Conservation (phyloP, 1,139 yeast genomes). For the Candida glucosophila region DNA sequence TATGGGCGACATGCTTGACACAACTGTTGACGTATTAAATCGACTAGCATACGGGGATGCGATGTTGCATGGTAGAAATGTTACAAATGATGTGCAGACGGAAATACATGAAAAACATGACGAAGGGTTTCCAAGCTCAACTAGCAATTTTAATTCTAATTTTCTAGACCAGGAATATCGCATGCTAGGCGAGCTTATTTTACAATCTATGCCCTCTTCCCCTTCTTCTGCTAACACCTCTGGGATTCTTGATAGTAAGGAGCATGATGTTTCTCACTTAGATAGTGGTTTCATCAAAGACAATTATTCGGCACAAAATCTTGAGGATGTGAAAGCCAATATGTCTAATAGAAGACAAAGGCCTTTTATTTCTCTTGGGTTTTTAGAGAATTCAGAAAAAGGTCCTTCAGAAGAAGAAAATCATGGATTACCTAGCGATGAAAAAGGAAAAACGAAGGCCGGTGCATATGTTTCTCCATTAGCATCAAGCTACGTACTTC, state of each 20-base stretch:
- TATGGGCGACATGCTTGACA: constrained; percentile 28
- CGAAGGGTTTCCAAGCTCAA: too few relatives aligned
- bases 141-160: constrained; percentile 21
- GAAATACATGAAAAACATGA: too few relatives aligned
- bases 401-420: too few relatives aligned
- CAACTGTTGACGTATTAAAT: constrained; percentile 32
- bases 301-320: too few relatives aligned
- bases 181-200: constrained; percentile 47
- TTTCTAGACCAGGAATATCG: constrained; percentile 48
- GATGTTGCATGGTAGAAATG: constrained; percentile 12
- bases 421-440: constrained; percentile 1
- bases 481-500: constrained; percentile 50
- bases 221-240: constrained; percentile 33
- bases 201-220: constrained; percentile 44
- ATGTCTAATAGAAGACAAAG: constrained; percentile 21
- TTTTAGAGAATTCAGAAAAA: constrained; percentile 13
- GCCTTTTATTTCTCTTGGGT: constrained; percentile 37
- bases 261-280: constrained; percentile 8
- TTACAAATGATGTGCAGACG: constrained; percentile 6
- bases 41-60: constrained; percentile 14
- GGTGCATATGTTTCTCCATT: constrained; percentile 48
- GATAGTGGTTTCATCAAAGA: too few relatives aligned
- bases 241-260: constrained; percentile 16
- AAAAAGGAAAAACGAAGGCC: constrained; percentile 2
- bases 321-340: too few relatives aligned